Evolutionary conservation across 169 alveolate genomes (phyloP).

Genomic region (Plasmodium gallinaceum): DNA sequence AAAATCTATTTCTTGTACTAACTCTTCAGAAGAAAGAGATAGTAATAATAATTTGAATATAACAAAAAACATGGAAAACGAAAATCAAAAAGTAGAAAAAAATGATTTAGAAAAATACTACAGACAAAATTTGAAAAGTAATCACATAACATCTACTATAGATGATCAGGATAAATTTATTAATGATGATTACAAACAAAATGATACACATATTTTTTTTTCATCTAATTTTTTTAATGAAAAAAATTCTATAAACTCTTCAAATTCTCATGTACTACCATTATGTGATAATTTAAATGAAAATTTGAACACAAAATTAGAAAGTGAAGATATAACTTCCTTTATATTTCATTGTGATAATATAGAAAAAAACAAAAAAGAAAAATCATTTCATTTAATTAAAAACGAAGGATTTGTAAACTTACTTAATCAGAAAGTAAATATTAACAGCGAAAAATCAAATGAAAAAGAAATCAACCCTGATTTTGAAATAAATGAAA

Average conservation of each 20-base stretch:
- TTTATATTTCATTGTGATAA: too few relatives aligned
- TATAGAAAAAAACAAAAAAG: background rate
- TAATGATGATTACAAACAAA: too few relatives aligned
- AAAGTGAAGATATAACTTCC: too few relatives aligned
- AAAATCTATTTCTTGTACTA: constrained; percentile 16
- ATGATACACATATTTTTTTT: too few relatives aligned
- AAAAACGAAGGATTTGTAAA: background rate
- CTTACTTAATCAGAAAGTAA: background rate
- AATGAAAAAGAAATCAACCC: background rate
- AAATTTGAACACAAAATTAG: background rate
- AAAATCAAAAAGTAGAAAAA: background rate
- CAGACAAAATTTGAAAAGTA: too few relatives aligned
- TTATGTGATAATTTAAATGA: background rate
- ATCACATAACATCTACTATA: too few relatives aligned
- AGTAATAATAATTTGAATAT: constrained; percentile 19
- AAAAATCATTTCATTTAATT: background rate
- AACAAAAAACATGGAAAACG: background rate
- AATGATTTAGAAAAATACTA: background rate
- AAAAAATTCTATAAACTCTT: too few relatives aligned
- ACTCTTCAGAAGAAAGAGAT: constrained; percentile 16
- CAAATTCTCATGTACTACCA: background rate
- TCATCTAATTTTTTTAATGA: too few relatives aligned
- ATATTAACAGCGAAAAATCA: background rate
- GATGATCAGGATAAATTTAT: too few relatives aligned
- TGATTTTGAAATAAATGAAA: constrained; percentile 2